Percentiles rank a stretch among this genome's conserved stretches.
phyloP scores from a whole-genome alignment of 805 yeast genomes.

The Cyberlindnera euphorbiae region DNA sequence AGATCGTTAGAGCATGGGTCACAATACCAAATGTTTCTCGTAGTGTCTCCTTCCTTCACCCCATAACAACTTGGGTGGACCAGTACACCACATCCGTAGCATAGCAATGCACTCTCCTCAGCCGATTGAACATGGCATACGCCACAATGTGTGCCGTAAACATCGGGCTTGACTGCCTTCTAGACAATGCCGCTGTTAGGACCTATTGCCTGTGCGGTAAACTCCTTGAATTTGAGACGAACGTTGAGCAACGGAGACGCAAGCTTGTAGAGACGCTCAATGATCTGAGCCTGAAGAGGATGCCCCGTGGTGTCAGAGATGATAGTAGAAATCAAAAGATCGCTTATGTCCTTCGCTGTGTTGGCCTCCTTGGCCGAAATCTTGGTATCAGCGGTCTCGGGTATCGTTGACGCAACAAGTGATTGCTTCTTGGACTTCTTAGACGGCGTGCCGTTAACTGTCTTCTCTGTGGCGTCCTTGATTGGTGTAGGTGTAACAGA shows the following conservation, averaged over 20 bases:
- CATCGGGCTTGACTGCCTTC: background rate
- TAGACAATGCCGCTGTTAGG: background rate
- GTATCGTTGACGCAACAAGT: no score
- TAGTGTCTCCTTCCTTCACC: conserved; percentile 20
- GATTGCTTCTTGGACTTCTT: background rate
- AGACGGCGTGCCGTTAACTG: conserved; percentile 1
- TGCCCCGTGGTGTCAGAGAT: conserved; percentile 3
- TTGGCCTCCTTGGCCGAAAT: conserved; percentile 1
- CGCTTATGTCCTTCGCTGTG: conserved; percentile 2
- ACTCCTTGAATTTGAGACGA: conserved; percentile 18
- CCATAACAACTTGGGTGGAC: conserved; percentile 77
- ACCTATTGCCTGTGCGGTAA: conserved; percentile 14
- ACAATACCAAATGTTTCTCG: conserved; percentile 53
- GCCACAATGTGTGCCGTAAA: conserved; percentile 35
- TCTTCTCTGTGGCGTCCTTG: background rate
- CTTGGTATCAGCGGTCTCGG: background rate
- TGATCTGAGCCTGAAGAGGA: conserved; percentile 10
- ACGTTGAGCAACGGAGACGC: conserved; percentile 15
- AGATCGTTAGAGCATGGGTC: conserved; percentile 72
- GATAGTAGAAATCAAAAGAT: conserved; percentile 6
- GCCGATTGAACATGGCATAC: conserved; percentile 46
- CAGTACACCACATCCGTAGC: conserved; percentile 61
- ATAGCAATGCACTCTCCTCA: conserved; percentile 41
- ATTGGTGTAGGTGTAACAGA: conserved; percentile 9
- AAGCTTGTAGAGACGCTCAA: conserved; percentile 16